Evolutionary conservation across 1,284 basidiomycete genomes (phyloP), one percentile per base, ranked within the genome.

Genomic region (Farysia itapuensis): DNA sequence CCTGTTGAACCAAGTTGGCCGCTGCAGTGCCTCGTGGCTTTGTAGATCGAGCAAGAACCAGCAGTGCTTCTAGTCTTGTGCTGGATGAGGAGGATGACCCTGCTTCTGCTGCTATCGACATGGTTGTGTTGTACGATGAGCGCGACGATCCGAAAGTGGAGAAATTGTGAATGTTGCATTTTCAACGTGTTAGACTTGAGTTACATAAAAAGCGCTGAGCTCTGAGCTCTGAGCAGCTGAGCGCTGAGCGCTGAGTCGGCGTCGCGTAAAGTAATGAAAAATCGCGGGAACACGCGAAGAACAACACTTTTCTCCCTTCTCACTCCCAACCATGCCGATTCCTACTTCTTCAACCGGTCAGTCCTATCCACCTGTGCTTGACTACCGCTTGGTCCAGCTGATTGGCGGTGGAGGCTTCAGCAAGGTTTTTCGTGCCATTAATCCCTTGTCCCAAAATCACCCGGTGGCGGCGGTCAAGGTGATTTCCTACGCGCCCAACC

Each of bases 21-120:
- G 91, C 90, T 0, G 87, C 90, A 0, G 90, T 89, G 2, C 93
- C 93, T 70, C 89, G 91, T 2, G 88, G 85, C 0, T 87, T 87
- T 72, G 92, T 91, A 4, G 87, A 61, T 22, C 41, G 25, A 2
- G 58, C 88, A 78, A 96, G 87, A 45, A 96, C 82, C 23, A 95
- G 76, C 75, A 88, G 93, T 0, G 90, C 89, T 28, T 57, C 90
- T 5, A 93, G 81, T n/a, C 22, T 35, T 20, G 34, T 8, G 20
- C 39, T 37, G 11, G 47, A 51, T 26, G 43, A 38, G 8, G 58
- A 56, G 3, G 51, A 32, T 2, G 43, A 39, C 8, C 45, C 41
- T 33, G 44, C 56, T 6, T 48, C 42, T 1, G 56, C 45, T 14
- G 34, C 20, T 12, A 20, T 12, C 21, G 49, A 22, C 56, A 59